Base-by-base conservation (phyloP, 164 flowering plant species). In the Aristolochia contorta region DNA sequence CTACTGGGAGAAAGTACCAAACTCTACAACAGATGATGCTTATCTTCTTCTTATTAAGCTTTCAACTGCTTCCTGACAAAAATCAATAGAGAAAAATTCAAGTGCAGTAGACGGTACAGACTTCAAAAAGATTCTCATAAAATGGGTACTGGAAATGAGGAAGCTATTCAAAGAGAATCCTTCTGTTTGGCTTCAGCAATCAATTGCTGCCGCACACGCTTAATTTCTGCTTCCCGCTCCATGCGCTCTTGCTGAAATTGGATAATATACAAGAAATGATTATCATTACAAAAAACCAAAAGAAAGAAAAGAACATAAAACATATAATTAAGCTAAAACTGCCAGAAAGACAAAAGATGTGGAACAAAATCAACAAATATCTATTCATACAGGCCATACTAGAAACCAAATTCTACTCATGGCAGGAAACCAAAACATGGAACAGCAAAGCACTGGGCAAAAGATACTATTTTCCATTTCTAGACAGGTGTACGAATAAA, bases 201-300 rank as follows among this genome's bases (percentile, higher is more conserved):
- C 54, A 65, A 47, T 47, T 59, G 63, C 59, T 59, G 63, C 32
- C 63, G 59, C 15, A 59, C 75, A 65, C 80, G 77, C 68, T 68
- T 80, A 57, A 86, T 72, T 78, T 80, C 82, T 55, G 69, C 78
- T 69, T 83, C 85, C 73, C 65, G 74, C 71, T 80, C 81, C 75
- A 79, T 16, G 61, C 76, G 72, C 62, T 86, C 92, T 65, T 71
- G n/a, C 88, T 86, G 82, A 60, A 68, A 66, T 16, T 37, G 43
- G 10, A 37, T 4, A 8, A 37, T 8, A 37, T 8, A 59, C 32
- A 14, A 21, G 60, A 49, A 9, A 54, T 33, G 7, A 54, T 15
- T 16, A 22, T 20, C 14, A 22, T 5, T 12, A 16, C 27, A 1
- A 1, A 25, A 60, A 24, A 48, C n/a, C n/a, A 49, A 25, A 19